Percentiles rank a stretch among this genome's conserved stretches.
These are phyloP conservation scores for Musa acuminata DNA, from an alignment of 176 grass and related monocot species.

Conservation along the genomic window DNA sequence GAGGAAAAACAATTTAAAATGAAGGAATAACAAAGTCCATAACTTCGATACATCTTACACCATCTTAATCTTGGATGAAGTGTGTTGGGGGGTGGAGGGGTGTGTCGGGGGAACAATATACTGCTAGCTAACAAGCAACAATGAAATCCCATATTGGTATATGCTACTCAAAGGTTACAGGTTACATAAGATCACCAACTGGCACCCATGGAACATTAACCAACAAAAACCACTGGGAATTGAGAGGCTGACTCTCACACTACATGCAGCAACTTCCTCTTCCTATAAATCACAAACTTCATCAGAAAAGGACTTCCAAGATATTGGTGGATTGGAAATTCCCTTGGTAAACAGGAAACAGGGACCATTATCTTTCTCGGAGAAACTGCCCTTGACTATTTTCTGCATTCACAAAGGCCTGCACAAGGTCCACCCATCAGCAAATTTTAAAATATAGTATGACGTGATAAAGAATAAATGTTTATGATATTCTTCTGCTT, in stretches of 20 bases:
- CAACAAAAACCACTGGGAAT: background rate
- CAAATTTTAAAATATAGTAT: background rate
- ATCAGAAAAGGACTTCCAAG: no score
- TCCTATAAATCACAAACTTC: background rate
- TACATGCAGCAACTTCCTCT: background rate
- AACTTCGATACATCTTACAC: no score
- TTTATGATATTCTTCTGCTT: background rate
- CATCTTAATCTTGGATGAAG: no score
- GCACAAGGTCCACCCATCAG: background rate
- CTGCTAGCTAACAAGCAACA: background rate
- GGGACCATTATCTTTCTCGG: background rate
- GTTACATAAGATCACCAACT: background rate
- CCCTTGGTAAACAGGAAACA: background rate
- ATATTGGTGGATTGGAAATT: no score
- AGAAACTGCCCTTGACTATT: background rate
- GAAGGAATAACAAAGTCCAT: no score
- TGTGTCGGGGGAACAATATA: no score
- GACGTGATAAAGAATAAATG: background rate
- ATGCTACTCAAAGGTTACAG: background rate
- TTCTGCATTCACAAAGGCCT: background rate
- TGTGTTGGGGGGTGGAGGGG: no score
- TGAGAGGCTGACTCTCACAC: background rate
- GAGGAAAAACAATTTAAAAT: no score
- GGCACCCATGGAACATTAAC: background rate
- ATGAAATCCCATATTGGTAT: background rate